Conservation (phyloP, 495 filamentous ascomycete species). For the Xanthoparmelia taractica region DNA sequence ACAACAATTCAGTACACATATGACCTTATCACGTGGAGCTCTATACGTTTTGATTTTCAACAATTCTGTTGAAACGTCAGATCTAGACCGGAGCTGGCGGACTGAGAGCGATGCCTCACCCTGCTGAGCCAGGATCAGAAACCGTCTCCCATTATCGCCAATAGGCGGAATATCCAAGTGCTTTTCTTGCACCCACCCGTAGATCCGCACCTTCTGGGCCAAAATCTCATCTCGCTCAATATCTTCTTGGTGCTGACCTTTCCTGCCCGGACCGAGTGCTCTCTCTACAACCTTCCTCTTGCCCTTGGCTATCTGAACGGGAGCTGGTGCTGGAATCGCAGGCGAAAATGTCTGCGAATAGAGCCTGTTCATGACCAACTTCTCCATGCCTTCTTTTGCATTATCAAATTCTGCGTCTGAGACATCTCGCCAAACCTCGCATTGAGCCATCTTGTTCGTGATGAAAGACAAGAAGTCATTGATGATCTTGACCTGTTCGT, state of each 20-base stretch:
- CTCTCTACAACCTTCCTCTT: constrained; percentile 61
- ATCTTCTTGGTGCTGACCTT: constrained; percentile 96
- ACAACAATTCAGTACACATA: constrained; percentile 96
- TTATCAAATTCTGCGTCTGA: constrained; percentile 98
- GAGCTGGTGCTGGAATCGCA: constrained; percentile 71
- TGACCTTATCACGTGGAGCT: constrained; percentile 94
- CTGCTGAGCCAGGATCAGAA: constrained; percentile 82
- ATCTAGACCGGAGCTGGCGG: constrained; percentile 13
- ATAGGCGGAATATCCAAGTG: constrained; percentile 92
- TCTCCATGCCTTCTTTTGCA: constrained; percentile 98
- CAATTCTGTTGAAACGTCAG: constrained; percentile 54
- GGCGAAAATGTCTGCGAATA: constrained; percentile 97
- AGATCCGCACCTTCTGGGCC: constrained; percentile 92
- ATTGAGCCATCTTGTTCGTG: constrained; percentile 96
- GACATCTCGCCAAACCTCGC: constrained; percentile 92
- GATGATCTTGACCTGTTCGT: constrained; percentile 98
- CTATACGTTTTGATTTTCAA: constrained; percentile 93
- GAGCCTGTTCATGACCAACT: constrained; percentile 96
- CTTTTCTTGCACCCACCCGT: constrained; percentile 87
- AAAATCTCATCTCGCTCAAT: constrained; percentile 93
- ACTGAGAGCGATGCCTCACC: constrained; percentile 39
- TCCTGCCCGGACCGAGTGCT: constrained; percentile 68
- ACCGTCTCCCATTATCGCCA: constrained; percentile 73
- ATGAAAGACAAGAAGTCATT: constrained; percentile 97
- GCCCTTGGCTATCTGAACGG: constrained; percentile 61